Conservation (phyloP, 805 yeast species). For the Lipomyces spencermartinsiae region DNA sequence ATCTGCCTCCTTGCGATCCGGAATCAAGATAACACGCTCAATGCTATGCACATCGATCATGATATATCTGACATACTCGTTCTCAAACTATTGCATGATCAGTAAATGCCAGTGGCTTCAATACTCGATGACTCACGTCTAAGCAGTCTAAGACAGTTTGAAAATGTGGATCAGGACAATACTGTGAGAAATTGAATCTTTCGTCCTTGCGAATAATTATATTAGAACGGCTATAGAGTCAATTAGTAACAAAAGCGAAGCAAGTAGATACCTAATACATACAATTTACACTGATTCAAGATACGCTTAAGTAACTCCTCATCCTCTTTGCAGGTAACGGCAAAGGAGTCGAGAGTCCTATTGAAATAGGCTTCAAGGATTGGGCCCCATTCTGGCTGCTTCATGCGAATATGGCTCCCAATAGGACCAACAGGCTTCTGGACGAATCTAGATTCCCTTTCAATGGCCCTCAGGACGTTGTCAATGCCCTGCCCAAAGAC, state of each 20-base stretch:
- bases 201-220: slow-evolving; percentile 63
- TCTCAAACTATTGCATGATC: slow-evolving; percentile 47
- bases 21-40: slow-evolving; percentile 64
- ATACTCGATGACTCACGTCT: slow-evolving; percentile 39
- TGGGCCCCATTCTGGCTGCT: slow-evolving; percentile 62
- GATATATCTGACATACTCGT: slow-evolving; percentile 62
- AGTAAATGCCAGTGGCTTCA: neutral
- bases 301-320: slow-evolving; percentile 45
- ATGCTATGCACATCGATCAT: slow-evolving; percentile 65
- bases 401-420: slow-evolving; percentile 66
- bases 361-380: slow-evolving; percentile 64
- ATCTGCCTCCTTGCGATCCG: slow-evolving; percentile 60
- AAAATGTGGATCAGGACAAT: slow-evolving; percentile 52
- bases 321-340: slow-evolving; percentile 71
- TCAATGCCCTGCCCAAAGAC: slow-evolving; percentile 60
- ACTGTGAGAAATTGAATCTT: slow-evolving; percentile 57
- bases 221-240: slow-evolving; percentile 44
- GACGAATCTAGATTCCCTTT: slow-evolving; percentile 50
- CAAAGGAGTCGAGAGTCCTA: slow-evolving; percentile 62
- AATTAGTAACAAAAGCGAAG: slow-evolving; percentile 24
- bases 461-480: slow-evolving; percentile 52
- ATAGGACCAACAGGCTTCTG: slow-evolving; percentile 79
- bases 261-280: slow-evolving; percentile 39
- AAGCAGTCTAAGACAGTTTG: slow-evolving; percentile 67
- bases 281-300: slow-evolving; percentile 43